Base-by-base conservation (phyloP, 1,284 basidiomycete species). In the Coriolopsis trogii region DNA sequence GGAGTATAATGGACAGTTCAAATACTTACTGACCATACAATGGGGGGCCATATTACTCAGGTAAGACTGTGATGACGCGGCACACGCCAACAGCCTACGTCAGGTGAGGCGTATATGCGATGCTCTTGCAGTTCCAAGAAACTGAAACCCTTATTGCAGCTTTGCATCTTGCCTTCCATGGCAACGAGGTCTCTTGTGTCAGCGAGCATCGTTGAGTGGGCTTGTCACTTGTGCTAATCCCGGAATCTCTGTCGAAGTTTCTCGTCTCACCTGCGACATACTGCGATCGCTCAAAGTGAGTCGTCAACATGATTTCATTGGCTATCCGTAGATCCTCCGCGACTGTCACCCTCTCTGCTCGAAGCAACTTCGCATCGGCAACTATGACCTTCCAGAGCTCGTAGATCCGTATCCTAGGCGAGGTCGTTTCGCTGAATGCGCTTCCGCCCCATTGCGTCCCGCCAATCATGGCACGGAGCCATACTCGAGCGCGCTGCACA, bases 371-470 rank as follows among this genome's bases (percentile, higher is more conserved):
- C 24, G 23, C 30, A n/a, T 42, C 24, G 41, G 20, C 20, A 15
- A 7, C 10, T 13, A 15, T 21, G 37, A 18, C n/a, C 23, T 43
- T 50, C 41, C 23, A 26, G 29, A 39, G 16, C 16, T 6, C 49
- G 41, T 24, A 36, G 49, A 50, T 50, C 49, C 20, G 26, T 43
- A 31, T 21, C 21, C 38, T 29, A 31, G 25, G 23, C 48, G 34
- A 31, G 33, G 29, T 7, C 6, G 25, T 23, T 24, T 25, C 23
- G 37, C 7, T 4, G 8, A 6, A 28, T 21, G 16, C 23, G 42
- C 30, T 31, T 18, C 20, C 42, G 41, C 41, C 38, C 25, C 41
- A 43, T 12, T 38, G 25, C 41, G 33, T 34, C 20, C 41, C 21
- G 41, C 41, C 25, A 39, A 44, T 49, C 48, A 28, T 42, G 20